A percentile compares a stretch with the other conserved stretches of the same genome.
phyloP scores from a whole-genome alignment of 2,329 filamentous ascomycete genomes.

The Tolypocladium sp. region DNA sequence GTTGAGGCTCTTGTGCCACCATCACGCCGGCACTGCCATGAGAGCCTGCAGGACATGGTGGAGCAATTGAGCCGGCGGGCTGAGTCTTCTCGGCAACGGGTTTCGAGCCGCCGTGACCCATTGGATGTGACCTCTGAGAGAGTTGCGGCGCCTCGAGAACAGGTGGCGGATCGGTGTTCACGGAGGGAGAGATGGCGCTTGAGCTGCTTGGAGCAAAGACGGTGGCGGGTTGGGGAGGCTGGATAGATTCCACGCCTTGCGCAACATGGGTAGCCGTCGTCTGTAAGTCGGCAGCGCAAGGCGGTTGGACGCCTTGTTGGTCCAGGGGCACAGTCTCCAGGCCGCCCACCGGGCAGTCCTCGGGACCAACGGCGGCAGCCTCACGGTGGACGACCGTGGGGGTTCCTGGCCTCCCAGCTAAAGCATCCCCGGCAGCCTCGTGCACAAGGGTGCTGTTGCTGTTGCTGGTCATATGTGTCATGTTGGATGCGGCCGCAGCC shows the following conservation, averaged over 20 bases:
- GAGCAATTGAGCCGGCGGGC: not conserved
- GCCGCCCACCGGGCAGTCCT: not conserved
- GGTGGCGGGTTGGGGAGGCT: not conserved
- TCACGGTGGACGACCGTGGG: not conserved
- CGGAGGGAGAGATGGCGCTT: not conserved
- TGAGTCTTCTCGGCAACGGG: not conserved
- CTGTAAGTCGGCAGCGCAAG: not conserved
- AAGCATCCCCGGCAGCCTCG: not conserved
- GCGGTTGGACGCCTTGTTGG: not conserved
- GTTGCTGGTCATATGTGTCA: not conserved
- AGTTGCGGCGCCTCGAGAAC: not conserved
- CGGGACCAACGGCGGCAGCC: not conserved
- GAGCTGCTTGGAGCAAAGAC: not conserved
- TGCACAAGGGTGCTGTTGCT: not conserved
- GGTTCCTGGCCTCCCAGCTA: not conserved
- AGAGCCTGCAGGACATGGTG: not conserved
- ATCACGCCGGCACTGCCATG: not conserved
- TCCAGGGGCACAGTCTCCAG: not conserved
- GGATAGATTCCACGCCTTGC: not conserved
- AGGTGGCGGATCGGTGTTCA: not conserved
- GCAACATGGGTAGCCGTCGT: not conserved
- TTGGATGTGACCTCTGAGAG: not conserved
- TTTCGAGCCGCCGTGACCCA: not conserved
- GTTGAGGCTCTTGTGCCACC: not conserved
- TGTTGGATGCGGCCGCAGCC: not conserved